Percentiles rank a stretch among this genome's conserved stretches.
These are phyloP conservation scores for Borovskyia barvae DNA, from an alignment of 208 protist genomes.

Conservation along the genomic window DNA sequence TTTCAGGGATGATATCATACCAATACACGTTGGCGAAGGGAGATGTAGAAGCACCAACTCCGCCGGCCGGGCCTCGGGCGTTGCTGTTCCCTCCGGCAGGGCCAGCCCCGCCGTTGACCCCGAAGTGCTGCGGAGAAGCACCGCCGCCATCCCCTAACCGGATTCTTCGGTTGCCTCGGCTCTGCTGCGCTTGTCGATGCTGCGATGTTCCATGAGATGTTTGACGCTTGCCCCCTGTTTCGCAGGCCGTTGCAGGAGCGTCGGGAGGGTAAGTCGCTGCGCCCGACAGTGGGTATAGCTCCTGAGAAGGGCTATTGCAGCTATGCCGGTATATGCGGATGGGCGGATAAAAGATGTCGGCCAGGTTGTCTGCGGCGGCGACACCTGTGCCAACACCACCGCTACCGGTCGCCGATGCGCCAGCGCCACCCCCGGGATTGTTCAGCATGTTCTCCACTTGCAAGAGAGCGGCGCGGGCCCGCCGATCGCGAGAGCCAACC, in stretches of 20 bases:
- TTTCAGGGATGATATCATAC: conserved; percentile 52
- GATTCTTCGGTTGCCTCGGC: background rate
- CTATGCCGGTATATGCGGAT: conserved; percentile 52
- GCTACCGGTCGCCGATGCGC: too few species aligned
- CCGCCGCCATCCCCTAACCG: background rate
- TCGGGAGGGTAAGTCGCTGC: too few species aligned
- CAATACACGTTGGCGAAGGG: conserved; percentile 10
- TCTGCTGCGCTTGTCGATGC: too few species aligned
- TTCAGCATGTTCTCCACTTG: conserved; percentile 26
- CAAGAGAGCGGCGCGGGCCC: conserved; percentile 6
- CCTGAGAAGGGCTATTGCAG: conserved; percentile 34
- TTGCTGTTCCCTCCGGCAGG: background rate
- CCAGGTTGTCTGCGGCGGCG: background rate
- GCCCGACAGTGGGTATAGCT: conserved; percentile 18
- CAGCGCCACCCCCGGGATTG: conserved; percentile 4
- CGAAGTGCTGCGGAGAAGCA: too few species aligned
- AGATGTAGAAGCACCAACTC: conserved; percentile 2
- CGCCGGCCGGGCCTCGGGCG: background rate
- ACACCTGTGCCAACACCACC: background rate
- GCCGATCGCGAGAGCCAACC: conserved; percentile 20
- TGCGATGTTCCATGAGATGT: too few species aligned
- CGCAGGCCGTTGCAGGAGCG: too few species aligned
- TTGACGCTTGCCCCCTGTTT: too few species aligned
- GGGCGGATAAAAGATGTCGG: conserved; percentile 49
- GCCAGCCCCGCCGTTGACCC: too few species aligned